Evolutionary conservation across 140 eudicot genomes (phyloP), one percentile per base, ranked within the genome.

Genomic region (Senecio squalidus): DNA sequence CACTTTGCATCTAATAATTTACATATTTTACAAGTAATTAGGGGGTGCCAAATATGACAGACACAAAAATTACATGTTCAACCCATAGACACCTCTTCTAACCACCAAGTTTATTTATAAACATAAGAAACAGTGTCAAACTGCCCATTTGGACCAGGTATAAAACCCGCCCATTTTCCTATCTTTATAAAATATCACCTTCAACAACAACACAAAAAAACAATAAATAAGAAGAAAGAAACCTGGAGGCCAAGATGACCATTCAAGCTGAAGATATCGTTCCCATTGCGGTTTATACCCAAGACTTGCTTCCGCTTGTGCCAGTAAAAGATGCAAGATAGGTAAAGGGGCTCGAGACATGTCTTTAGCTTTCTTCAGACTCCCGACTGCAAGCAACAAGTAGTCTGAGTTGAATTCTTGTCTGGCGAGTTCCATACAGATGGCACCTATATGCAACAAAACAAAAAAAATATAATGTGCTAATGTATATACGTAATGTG

Each of bases 221-320:
- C 16, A 26, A 51, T n/a, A n/a, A 36, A 36, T 0, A 13, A 36
- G 18, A 38, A 38, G 38, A 67, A 46, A 3, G 71, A 46, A 68
- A 90, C 97, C 97, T 90, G 88, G 82, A 26, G 95, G 90, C 98
- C 98, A 90, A 50, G 96, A 74, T 55, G 56, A 76, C 94, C 88
- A 90, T 79, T 90, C 98, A 61, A 73, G 78, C 41, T 60, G 70
- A 50, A 90, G 76, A 67, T 79, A 76, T 18, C 46, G 71, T 43
- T 81, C 85, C 98, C 98, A 90, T 67, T 83, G 90, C 4, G 51
- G 63, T 80, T 72, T 82, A 11, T 85, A 86, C 56, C 95, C 95
- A 55, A 86, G 70, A 80, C 98, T 90, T 20, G 75, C 98, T 81
- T 90, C 98, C 24, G 90, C 98, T 75, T 86, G 98, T 21, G 88